phyloP scores from a whole-genome alignment of 2,329 filamentous ascomycete genomes.

The Akanthomyces dipterigenus region DNA sequence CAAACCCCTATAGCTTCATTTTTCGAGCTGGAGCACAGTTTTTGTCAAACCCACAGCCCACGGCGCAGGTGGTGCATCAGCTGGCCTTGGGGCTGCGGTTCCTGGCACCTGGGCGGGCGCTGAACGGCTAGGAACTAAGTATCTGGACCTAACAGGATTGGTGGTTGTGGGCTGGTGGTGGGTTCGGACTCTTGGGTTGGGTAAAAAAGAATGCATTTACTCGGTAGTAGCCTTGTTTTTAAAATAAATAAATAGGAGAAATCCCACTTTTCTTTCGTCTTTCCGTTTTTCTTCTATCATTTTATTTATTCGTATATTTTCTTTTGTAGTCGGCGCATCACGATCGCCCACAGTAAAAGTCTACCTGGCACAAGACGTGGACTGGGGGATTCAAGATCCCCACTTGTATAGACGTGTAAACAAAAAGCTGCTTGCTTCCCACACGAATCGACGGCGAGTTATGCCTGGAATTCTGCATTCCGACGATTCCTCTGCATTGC shows the following conservation, averaged over 20 bases:
- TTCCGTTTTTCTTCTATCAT: not conserved
- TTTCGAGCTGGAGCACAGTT: not conserved
- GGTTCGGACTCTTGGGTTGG: constrained; percentile 3
- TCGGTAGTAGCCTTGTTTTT: no score
- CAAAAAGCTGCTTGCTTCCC: not conserved
- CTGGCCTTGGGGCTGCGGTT: not conserved
- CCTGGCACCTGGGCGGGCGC: constrained; percentile 2
- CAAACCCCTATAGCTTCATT: not conserved
- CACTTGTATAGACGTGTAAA: not conserved
- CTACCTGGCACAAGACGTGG: not conserved
- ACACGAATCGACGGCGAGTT: not conserved
- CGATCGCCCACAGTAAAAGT: not conserved
- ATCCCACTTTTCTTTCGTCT: not conserved
- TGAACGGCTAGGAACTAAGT: not conserved
- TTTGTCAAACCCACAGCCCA: not conserved
- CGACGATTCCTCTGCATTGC: not conserved
- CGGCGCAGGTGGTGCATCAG: constrained; percentile 1
- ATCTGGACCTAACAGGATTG: constrained; percentile 1
- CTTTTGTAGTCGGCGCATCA: not conserved
- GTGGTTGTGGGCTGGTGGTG: not conserved
- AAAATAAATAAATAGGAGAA: no score
- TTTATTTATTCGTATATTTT: not conserved
- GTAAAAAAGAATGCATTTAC: not conserved
- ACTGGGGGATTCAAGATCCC: not conserved
- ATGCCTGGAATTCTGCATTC: not conserved